phyloP scores from a whole-genome alignment of 176 grass and related monocot genomes.

The Oryza glumipatula region DNA sequence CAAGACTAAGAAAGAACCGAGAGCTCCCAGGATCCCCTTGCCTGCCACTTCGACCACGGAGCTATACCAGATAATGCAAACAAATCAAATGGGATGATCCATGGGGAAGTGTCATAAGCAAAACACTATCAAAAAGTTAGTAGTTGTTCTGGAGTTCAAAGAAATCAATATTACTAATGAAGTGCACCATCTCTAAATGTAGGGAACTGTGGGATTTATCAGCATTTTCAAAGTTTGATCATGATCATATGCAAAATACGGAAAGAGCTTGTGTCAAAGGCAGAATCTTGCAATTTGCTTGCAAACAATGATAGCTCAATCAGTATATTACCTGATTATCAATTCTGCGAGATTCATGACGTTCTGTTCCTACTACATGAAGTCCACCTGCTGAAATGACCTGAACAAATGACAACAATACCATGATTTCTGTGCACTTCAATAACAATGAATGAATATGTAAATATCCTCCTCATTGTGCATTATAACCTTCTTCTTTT shows the following conservation, averaged over 20 bases:
- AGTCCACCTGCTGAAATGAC: slow-evolving; percentile 88
- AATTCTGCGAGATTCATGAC: slow-evolving; percentile 96
- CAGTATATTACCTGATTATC: slow-evolving; percentile 83
- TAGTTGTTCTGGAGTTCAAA: not conserved
- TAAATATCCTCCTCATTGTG: slow-evolving; percentile 32
- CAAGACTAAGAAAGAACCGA: slow-evolving; percentile 97
- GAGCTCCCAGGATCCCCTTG: slow-evolving; percentile 98
- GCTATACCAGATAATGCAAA: slow-evolving; percentile 64
- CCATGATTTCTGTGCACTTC: slow-evolving; percentile 9
- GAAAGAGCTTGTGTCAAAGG: not conserved
- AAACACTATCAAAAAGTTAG: not conserved
- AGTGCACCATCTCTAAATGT: not conserved
- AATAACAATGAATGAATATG: slow-evolving; percentile 21
- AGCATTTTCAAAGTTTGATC: not conserved
- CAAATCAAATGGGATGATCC: slow-evolving; percentile 34
- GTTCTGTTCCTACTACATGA: slow-evolving; percentile 94
- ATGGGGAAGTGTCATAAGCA: not conserved
- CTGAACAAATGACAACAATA: slow-evolving; percentile 50
- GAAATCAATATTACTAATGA: slow-evolving; percentile 4
- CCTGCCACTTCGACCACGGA: slow-evolving; percentile 93
- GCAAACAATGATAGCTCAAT: slow-evolving; percentile 18
- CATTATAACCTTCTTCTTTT: slow-evolving; percentile 79
- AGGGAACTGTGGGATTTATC: not conserved
- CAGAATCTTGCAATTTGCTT: not conserved
- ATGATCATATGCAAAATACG: not conserved